These are phyloP conservation scores for Dimargaris cristalligena DNA, from an alignment of 192 early-diverging fungal genomes.

Conservation along the genomic window DNA sequence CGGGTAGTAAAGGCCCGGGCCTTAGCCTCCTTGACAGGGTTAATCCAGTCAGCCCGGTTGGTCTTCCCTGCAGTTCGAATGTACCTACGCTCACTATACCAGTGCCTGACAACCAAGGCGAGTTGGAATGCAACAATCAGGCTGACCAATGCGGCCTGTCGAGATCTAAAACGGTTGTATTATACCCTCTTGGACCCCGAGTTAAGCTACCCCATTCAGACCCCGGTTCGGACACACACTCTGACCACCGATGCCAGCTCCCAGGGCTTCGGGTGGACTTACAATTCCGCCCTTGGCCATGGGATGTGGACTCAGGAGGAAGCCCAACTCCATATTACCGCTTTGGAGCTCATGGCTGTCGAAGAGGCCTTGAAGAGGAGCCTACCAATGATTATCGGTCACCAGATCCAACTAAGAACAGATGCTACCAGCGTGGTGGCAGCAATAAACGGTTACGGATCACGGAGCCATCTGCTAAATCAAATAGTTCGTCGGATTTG, in stretches of 20 bases:
- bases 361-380: not conserved
- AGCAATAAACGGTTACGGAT: constrained; percentile 1
- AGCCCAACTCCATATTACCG: not conserved
- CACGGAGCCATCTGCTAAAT: not conserved
- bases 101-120: not conserved
- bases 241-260: not conserved
- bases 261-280: not conserved
- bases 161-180: not conserved
- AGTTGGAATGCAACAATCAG: not conserved
- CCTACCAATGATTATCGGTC: not conserved
- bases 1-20: not conserved
- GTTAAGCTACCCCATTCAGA: not conserved
- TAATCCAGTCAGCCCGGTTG: not conserved
- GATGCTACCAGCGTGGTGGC: not conserved
- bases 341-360: not conserved
- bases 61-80: constrained; percentile 5
- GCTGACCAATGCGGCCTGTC: not conserved
- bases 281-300: not conserved
- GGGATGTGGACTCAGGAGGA: not conserved
- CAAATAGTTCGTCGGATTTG: not conserved
- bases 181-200: not conserved
- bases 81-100: not conserved
- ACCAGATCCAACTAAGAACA: not conserved
- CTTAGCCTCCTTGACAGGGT: constrained; percentile 1
- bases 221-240: not conserved